phyloP scores from a whole-genome alignment of 2,329 filamentous ascomycete species.

The Paracorniculantispora psalliotae region DNA sequence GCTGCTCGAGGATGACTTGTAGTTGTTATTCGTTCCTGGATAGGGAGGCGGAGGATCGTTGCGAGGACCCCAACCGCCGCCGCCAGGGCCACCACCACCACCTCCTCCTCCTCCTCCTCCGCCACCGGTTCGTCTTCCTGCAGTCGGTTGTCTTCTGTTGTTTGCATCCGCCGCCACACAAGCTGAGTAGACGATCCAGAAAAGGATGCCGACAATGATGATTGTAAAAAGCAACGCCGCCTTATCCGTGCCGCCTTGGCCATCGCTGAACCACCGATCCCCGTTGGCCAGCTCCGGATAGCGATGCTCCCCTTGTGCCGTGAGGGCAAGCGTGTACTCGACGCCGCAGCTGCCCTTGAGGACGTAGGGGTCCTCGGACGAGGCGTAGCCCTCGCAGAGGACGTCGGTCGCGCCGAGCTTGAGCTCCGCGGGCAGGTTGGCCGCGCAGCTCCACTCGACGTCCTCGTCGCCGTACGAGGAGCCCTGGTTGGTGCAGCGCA shows the following conservation, averaged over 20 bases:
- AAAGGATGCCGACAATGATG: slow-evolving; percentile 55
- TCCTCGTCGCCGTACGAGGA: slow-evolving; percentile 73
- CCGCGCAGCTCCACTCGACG: slow-evolving; percentile 85
- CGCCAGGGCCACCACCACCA: slow-evolving; percentile 28
- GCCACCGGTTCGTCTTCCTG: slow-evolving; percentile 25
- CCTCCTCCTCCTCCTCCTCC: slow-evolving; percentile 36
- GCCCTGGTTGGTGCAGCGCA: slow-evolving; percentile 88
- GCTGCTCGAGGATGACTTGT: slow-evolving; percentile 29
- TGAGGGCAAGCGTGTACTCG: slow-evolving; percentile 78
- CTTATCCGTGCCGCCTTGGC: slow-evolving; percentile 28
- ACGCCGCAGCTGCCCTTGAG: slow-evolving; percentile 89
- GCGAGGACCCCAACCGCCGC: slow-evolving; percentile 29
- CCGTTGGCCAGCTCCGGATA: slow-evolving; percentile 54
- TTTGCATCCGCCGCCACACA: slow-evolving; percentile 27
- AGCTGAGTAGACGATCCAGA: slow-evolving; percentile 58
- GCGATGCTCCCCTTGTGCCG: slow-evolving; percentile 65
- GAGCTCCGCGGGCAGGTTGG: slow-evolving; percentile 54
- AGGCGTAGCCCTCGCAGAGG: slow-evolving; percentile 82
- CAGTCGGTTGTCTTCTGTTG: neutral
- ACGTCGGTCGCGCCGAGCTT: slow-evolving; percentile 83
- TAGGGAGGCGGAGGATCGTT: slow-evolving; percentile 52
- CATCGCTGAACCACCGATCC: slow-evolving; percentile 30
- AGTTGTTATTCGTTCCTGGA: slow-evolving; percentile 24
- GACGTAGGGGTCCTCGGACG: slow-evolving; percentile 75
- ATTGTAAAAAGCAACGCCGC: slow-evolving; percentile 51